Conservation (phyloP, 225 moss, liverwort and hornwort species). For the Rhytidiadelphus loreus region DNA sequence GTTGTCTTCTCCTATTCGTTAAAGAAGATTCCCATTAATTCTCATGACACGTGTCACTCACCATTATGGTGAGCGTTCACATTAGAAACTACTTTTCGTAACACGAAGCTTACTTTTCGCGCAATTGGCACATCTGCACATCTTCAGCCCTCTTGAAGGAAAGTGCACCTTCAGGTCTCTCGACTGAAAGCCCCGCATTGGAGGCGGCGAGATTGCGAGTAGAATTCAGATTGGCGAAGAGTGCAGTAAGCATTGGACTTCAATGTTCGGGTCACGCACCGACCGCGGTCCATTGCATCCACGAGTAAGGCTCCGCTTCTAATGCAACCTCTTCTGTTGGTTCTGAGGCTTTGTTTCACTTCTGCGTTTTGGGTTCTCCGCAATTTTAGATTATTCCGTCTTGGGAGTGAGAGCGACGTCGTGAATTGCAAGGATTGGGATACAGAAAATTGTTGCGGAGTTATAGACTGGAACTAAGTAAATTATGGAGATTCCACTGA, state of each 20-base stretch:
- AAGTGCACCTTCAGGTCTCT: background rate
- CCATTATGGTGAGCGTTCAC: no score
- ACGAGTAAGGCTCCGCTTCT: conserved; percentile 10
- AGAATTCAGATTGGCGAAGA: background rate
- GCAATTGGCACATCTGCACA: no score
- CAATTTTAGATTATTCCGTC: background rate
- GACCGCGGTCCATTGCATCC: background rate
- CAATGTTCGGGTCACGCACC: conserved; percentile 19
- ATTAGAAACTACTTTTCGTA: no score
- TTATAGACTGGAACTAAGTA: background rate
- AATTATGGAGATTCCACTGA: background rate
- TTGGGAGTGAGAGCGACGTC: background rate
- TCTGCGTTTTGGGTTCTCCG: background rate
- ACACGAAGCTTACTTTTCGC: no score
- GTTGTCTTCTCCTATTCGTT: no score
- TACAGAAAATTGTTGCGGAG: background rate
- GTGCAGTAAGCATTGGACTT: background rate
- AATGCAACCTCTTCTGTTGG: background rate
- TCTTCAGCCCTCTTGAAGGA: background rate
- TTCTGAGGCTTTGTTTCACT: background rate
- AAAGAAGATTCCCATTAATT: no score
- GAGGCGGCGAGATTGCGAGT: background rate
- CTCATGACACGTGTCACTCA: no score
- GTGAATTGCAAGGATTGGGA: background rate
- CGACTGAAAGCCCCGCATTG: background rate